Base-by-base conservation (phyloP, 192 early-diverging fungal genomes). In the Dissophora globulifera region DNA sequence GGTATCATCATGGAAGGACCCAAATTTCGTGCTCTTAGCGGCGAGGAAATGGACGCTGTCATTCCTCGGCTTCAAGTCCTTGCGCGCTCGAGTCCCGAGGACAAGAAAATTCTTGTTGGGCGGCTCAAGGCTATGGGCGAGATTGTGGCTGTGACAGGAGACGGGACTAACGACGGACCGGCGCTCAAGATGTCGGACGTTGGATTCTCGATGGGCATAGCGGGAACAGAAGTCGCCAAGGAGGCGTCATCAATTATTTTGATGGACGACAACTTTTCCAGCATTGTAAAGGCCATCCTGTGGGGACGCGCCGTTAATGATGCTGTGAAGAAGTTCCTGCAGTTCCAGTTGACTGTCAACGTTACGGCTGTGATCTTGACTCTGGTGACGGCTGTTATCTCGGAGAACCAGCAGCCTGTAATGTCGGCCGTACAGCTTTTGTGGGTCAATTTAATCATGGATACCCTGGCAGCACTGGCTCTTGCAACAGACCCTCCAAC, bases 391-490 rank as follows among this genome's bases (percentile, higher is more conserved):
- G 88, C 93, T 23, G 81, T 94, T 0, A 79, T 81, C 4, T 88
- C 87, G 45, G 57, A 58, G 17, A 68, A 84, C 9, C 86, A 95
- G 69, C 83, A 87, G 42, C 89, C 96, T 1, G 94, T 94, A n/a
- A 84, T 99, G 64, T 94, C 94, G 1, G 97, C 97, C 19, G 92
- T 98, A 1, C 98, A 99, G 79, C 74, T 99, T 46, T 82, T 99
- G 51, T 99, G 97, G 97, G 94, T 99, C 48, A 99, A 99, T 80
- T 82, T 99, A 65, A 98, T 99, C 43, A 99, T 99, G 98, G 97
- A 99, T 84, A 96, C 96, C 1, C 86, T 99, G 75, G 98, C 98
- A 2, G 95, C 98, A 16, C 88, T 99, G 22, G 98, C 96, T 0
- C 87, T 98, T 35, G 96, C 97, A 4, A 98, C 97, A 16, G 98